Conservation (phyloP, 1,139 yeast genomes). For the Eremothecium coryli region DNA sequence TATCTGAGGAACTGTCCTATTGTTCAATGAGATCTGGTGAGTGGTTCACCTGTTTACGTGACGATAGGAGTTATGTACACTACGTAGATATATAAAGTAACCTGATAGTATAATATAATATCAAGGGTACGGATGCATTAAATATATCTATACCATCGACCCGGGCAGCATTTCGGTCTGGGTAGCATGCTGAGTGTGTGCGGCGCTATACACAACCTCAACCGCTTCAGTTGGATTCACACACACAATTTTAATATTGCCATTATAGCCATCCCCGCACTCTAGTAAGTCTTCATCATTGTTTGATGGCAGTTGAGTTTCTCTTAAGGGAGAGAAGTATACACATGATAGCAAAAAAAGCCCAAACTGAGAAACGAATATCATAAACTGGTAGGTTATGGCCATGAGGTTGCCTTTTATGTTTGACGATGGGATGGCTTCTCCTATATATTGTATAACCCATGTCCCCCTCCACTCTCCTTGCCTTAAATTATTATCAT, state of each 20-base stretch:
- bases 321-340: constrained; percentile 26
- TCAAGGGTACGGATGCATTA: constrained; percentile 6
- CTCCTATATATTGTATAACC: constrained; percentile 38
- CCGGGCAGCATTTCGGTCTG: too few species aligned
- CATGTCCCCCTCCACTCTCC: constrained; percentile 32
- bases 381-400: constrained; percentile 26
- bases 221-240: constrained; percentile 5
- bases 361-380: constrained; percentile 28
- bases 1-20: constrained; percentile 73
- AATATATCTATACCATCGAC: too few species aligned
- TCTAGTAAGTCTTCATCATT: constrained; percentile 12
- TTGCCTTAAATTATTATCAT: constrained; percentile 20
- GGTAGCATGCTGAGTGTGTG: too few species aligned
- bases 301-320: constrained; percentile 8
- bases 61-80: constrained; percentile 3
- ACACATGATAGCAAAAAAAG: constrained; percentile 31
- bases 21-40: constrained; percentile 37
- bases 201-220: constrained; percentile 4
- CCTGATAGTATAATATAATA: constrained; percentile 6
- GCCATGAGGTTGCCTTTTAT: constrained; percentile 27
- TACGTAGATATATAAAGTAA: constrained; percentile 4
- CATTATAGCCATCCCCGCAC: constrained; percentile 10
- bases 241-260: constrained; percentile 3
- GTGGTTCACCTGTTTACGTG: neutral
- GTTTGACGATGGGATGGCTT: constrained; percentile 30